Evolutionary conservation across 2,329 filamentous ascomycete genomes (phyloP).

Genomic region (Pseudogymnoascus sp.): DNA sequence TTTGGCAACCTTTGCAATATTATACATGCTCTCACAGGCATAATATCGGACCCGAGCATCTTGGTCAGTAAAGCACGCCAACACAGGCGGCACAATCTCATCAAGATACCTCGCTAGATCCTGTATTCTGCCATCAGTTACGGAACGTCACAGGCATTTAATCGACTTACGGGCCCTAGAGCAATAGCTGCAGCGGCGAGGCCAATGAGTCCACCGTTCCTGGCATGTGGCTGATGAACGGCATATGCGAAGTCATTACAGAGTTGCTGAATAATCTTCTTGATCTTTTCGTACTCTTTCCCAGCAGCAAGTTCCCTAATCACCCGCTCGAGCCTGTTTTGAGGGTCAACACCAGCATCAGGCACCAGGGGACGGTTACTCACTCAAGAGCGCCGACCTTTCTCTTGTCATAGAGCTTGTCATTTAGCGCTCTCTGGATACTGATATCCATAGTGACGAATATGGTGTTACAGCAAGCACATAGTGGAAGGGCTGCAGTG

Average conservation of each 20-base stretch:
- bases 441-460: conserved; percentile 65
- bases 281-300: conserved; percentile 73
- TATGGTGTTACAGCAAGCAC: conserved; percentile 6
- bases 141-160: neutral
- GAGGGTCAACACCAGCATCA: neutral
- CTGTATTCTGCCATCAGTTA: conserved; percentile 36
- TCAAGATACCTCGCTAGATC: conserved; percentile 87
- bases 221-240: conserved; percentile 89
- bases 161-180: conserved; percentile 68
- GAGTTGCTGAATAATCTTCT: conserved; percentile 86
- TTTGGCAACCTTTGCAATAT: conserved; percentile 98
- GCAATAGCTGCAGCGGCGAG: conserved; percentile 94
- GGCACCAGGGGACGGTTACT: conserved; percentile 26
- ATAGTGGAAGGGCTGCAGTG: conserved; percentile 2
- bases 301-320: conserved; percentile 75
- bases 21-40: conserved; percentile 99
- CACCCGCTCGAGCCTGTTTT: conserved; percentile 70
- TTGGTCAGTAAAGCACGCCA: conserved; percentile 96
- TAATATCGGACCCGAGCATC: conserved; percentile 97
- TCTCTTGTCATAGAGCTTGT: conserved; percentile 98
- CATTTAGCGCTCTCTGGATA: conserved; percentile 85
- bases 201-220: conserved; percentile 93
- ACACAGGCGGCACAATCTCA: conserved; percentile 89
- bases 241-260: conserved; percentile 98
- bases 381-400: conserved; percentile 96